Percentiles rank a stretch among this genome's conserved stretches.
Evolutionary conservation across 129 eudicot genomes (phyloP).

Genomic region (Kitagawia praeruptora): DNA sequence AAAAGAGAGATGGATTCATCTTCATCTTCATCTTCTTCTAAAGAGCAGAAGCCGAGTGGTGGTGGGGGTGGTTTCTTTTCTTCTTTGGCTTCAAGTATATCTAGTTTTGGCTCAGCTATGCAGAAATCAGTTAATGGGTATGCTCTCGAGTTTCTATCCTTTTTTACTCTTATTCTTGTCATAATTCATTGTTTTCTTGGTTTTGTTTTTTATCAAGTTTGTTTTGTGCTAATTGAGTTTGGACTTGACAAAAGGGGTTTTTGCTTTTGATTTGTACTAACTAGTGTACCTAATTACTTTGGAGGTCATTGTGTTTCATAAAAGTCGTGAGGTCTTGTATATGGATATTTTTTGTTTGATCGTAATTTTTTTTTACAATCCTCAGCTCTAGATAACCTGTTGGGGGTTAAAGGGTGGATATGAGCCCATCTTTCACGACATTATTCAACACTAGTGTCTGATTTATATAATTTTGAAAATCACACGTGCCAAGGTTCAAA

Average conservation of each 20-base stretch:
- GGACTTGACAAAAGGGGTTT: neutral
- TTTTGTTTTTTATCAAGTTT: neutral
- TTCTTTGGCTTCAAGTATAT: conserved; percentile 46
- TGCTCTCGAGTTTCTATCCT: neutral
- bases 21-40: neutral
- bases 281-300: neutral
- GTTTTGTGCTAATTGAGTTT: neutral
- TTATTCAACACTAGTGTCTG: no score
- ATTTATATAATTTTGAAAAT: no score
- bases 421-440: no score
- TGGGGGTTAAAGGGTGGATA: no score
- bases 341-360: no score
- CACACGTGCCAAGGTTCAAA: no score
- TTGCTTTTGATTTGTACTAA: neutral
- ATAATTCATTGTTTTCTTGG: neutral
- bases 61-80: conserved; percentile 60
- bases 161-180: neutral
- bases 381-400: no score
- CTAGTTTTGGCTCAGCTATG: conserved; percentile 36
- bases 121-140: conserved; percentile 57
- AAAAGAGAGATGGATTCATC: conserved; percentile 25
- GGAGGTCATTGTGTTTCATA: no score
- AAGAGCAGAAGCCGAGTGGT: conserved; percentile 25
- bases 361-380: no score
- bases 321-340: no score